Percentiles rank a stretch among this genome's conserved stretches.
Evolutionary conservation across 257 asterid genomes (phyloP).

Genomic region (Lantana camara): DNA sequence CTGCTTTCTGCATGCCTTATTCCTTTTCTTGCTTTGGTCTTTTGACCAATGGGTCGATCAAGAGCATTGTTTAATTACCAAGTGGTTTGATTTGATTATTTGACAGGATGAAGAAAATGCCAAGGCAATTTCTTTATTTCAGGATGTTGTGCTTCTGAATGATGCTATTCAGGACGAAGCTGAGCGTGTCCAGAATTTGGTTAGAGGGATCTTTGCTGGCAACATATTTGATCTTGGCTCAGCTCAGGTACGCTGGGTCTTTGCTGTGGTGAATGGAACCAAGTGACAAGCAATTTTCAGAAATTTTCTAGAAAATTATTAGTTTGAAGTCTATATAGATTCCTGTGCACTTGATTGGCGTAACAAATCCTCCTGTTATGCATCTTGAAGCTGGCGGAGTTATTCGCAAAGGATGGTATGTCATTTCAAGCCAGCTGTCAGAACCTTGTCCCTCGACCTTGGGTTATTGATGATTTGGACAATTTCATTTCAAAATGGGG

Average conservation of each 20-base stretch:
- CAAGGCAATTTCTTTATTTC: constrained; percentile 84
- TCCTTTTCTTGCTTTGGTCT: constrained; percentile 9
- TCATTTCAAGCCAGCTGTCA: constrained; percentile 95
- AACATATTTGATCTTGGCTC: constrained; percentile 98
- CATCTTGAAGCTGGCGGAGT: constrained; percentile 82
- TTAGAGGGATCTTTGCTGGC: constrained; percentile 96
- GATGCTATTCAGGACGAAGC: constrained; percentile 73
- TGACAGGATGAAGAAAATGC: constrained; percentile 90
- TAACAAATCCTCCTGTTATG: constrained; percentile 15
- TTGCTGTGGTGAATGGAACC: constrained; percentile 1
- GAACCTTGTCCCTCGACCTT: constrained; percentile 92
- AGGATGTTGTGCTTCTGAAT: constrained; percentile 68
- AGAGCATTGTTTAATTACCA: constrained; percentile 8
- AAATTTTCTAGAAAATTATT: too few relatives aligned
- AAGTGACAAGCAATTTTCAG: constrained; percentile 5
- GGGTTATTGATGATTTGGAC: constrained; percentile 97
- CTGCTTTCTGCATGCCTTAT: neutral
- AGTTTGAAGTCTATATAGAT: constrained; percentile 1
- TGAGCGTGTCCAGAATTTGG: constrained; percentile 72
- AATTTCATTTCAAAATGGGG: constrained; percentile 69
- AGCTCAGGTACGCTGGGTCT: constrained; percentile 66
- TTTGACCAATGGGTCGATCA: constrained; percentile 13
- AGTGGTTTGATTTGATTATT: constrained; percentile 17
- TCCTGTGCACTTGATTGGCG: constrained; percentile 23
- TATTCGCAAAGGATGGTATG: constrained; percentile 93